Percentiles rank a stretch among this genome's conserved stretches.
These are phyloP conservation scores for Avena atlantica DNA, from an alignment of 176 grass and related monocot genomes.

Conservation along the genomic window DNA sequence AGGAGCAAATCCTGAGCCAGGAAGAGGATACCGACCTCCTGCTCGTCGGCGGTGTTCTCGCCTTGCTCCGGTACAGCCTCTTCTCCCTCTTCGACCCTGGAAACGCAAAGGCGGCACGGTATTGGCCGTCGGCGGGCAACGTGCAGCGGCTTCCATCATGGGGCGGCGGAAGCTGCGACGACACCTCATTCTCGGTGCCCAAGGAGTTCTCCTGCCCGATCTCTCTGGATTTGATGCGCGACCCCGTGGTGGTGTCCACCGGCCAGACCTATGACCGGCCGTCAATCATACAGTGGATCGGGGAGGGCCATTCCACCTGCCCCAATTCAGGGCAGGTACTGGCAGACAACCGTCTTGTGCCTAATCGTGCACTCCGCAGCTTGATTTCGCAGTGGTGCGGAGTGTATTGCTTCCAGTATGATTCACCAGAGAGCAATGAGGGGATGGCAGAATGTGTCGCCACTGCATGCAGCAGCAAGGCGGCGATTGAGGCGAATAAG, in stretches of 20 bases:
- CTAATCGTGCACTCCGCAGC: conserved; percentile 67
- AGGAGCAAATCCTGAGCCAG: conserved; percentile 78
- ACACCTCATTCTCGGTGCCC: conserved; percentile 74
- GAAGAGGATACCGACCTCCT: conserved; percentile 81
- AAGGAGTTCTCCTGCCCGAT: conserved; percentile 98
- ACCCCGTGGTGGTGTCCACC: conserved; percentile 84
- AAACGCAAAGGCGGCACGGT: conserved; percentile 33
- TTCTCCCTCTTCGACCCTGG: conserved; percentile 73
- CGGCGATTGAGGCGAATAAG: conserved; percentile 68
- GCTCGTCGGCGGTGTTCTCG: conserved; percentile 66
- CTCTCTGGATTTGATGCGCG: conserved; percentile 85
- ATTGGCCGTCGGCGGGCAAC: conserved; percentile 37
- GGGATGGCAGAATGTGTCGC: conserved; percentile 61
- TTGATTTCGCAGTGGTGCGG: conserved; percentile 91
- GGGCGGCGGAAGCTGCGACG: conserved; percentile 56
- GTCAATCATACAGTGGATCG: conserved; percentile 93
- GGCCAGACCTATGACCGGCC: conserved; percentile 92
- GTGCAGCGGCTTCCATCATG: conserved; percentile 59
- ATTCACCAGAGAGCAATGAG: conserved; percentile 64
- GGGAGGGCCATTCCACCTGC: conserved; percentile 91
- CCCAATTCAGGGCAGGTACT: conserved; percentile 81
- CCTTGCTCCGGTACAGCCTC: conserved; percentile 75
- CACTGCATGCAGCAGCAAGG: conserved; percentile 70
- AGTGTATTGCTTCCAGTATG: conserved; percentile 72
- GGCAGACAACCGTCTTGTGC: conserved; percentile 58